Percentiles rank a stretch among this genome's conserved stretches.
Conservation (phyloP, 2,329 filamentous ascomycete genomes). For the Cladosporium austrohemisphaericum region DNA sequence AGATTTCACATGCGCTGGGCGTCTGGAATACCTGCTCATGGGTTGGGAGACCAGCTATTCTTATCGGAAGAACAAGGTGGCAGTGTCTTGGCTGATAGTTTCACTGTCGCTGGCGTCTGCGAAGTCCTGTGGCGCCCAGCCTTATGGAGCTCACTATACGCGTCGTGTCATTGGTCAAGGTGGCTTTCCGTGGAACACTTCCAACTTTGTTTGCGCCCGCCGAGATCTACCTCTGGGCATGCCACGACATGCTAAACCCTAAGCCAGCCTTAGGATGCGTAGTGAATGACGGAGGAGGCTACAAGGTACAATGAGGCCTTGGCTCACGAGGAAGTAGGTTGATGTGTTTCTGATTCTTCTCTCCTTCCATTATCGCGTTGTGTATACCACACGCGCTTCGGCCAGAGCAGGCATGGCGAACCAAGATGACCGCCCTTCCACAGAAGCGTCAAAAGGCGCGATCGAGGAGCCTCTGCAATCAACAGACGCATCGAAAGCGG, state of each 20-base stretch:
- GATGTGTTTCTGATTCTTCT: not conserved
- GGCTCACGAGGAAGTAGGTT: conserved; percentile 6
- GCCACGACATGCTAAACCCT: conserved; percentile 4
- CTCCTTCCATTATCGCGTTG: not conserved
- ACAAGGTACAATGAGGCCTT: conserved; percentile 2
- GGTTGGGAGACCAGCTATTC: too few species aligned
- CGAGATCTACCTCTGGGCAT: conserved; percentile 6
- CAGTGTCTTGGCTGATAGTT: too few species aligned
- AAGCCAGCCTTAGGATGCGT: conserved; percentile 4
- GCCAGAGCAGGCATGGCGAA: conserved; percentile 6
- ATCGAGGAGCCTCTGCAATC: too few species aligned
- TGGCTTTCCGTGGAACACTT: not conserved
- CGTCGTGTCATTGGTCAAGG: not conserved
- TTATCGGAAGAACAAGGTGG: too few species aligned
- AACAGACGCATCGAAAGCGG: too few species aligned
- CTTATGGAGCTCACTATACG: not conserved
- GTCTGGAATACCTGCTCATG: too few species aligned
- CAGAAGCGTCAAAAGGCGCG: too few species aligned
- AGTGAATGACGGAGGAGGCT: not conserved
- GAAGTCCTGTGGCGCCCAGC: conserved; percentile 8
- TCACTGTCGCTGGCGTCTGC: too few species aligned
- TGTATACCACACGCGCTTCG: not conserved
- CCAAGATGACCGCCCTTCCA: not conserved
- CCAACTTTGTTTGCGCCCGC: conserved; percentile 9
- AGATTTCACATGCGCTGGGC: too few species aligned